Conservation (phyloP, 108 stramenopile genomes). For the Skeletonema potamos region DNA sequence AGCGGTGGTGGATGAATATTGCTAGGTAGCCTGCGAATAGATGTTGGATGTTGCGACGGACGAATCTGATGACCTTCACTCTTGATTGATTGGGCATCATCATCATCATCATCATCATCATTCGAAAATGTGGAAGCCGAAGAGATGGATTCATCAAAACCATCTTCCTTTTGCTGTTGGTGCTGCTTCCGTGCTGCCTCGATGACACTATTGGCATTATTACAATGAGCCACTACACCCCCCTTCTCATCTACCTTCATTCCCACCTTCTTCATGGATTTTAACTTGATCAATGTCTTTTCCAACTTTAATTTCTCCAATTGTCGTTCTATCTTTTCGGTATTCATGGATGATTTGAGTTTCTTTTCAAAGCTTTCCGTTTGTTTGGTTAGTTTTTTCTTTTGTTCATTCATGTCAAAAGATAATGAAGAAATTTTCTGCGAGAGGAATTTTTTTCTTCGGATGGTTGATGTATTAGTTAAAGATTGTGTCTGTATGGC, state of each 20-base stretch:
- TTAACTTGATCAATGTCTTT: slow-evolving; percentile 26
- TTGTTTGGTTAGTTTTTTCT: slow-evolving; percentile 10
- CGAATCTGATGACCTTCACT: neutral
- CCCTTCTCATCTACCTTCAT: neutral
- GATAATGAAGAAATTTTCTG: neutral
- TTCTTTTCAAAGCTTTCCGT: neutral
- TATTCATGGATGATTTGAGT: slow-evolving; percentile 8
- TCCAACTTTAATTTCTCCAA: slow-evolving; percentile 23
- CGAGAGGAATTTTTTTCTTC: neutral
- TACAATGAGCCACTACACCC: neutral
- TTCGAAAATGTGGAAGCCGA: neutral
- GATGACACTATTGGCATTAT: neutral
- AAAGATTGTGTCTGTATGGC: too few species aligned
- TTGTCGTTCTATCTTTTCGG: slow-evolving; percentile 21
- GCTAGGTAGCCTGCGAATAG: neutral
- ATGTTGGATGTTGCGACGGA: neutral
- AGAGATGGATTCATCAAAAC: neutral
- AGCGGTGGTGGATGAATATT: neutral
- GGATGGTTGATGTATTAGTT: neutral
- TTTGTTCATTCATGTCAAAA: slow-evolving; percentile 7
- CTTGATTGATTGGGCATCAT: neutral
- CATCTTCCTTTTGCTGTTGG: neutral
- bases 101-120: neutral
- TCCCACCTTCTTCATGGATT: slow-evolving; percentile 12
- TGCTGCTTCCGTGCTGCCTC: neutral